Conservation (phyloP, 1,139 yeast genomes). For the Taphrina confusa region DNA sequence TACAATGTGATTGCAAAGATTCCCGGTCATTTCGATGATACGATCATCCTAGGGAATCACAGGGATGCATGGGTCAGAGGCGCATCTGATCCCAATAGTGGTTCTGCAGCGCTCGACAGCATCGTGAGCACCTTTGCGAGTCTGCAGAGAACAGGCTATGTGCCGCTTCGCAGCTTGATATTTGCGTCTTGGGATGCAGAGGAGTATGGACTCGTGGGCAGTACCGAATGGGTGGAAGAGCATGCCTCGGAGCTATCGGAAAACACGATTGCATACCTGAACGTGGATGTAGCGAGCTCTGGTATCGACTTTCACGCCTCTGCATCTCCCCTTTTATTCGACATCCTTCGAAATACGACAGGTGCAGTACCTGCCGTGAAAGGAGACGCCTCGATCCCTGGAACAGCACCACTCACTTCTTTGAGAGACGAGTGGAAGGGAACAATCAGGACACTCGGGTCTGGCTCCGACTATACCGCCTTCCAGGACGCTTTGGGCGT, state of each 20-base stretch:
- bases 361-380: constrained; percentile 50
- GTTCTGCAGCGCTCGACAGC: constrained; percentile 62
- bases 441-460: constrained; percentile 55
- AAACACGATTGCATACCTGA: constrained; percentile 61
- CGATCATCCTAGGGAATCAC: constrained; percentile 65
- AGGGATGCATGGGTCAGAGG: constrained; percentile 76
- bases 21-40: constrained; percentile 58
- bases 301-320: constrained; percentile 54
- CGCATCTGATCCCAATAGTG: constrained; percentile 71
- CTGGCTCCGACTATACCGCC: constrained; percentile 70
- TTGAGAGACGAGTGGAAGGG: constrained; percentile 60
- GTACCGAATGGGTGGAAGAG: constrained; percentile 70
- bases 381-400: constrained; percentile 48
- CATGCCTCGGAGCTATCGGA: constrained; percentile 50
- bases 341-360: constrained; percentile 45
- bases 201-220: constrained; percentile 66
- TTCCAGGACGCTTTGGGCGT: constrained; percentile 68
- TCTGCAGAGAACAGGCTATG: constrained; percentile 58
- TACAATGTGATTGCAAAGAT: constrained; percentile 61
- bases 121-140: constrained; percentile 58
- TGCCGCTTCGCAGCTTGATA: constrained; percentile 60
- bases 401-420: constrained; percentile 44
- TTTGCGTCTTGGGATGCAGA: constrained; percentile 77
- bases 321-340: constrained; percentile 58
- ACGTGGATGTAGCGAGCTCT: constrained; percentile 61